Evolutionary conservation across 768 basidiomycete species (phyloP), one percentile per base, ranked within the genome.

Genomic region (Trametes cubensis): DNA sequence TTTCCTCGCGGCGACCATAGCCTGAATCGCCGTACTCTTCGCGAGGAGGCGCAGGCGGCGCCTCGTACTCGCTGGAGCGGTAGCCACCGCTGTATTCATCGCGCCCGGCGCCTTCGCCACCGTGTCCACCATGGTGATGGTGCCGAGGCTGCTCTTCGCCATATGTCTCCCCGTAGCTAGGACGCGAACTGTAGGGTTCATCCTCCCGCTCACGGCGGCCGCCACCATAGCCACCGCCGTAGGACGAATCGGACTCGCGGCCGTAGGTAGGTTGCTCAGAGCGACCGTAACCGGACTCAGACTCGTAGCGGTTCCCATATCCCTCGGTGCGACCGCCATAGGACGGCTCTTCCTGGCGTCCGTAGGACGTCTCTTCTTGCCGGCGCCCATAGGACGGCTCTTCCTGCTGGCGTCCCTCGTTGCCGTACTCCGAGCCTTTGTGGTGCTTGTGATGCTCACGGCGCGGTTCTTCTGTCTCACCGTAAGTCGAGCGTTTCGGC

Each of bases 241-340:
- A 79, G 18, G 56, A 78, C 76, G 49, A 75, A 67, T 65, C 81
- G 78, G n/a, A 72, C 69, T 47, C 77, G 13, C 54, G 34, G 6
- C 60, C 53, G 25, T 61, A 55, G 28, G 53, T 21, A 15, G 47
- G 40, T n/a, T 60, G 21, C 25, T 56, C 55, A 6, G 47, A 44
- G 34, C 56, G 39, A 4, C 58, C 65, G 45, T 61, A 63, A 28
- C 39, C 23, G 10, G 46, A 40, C 26, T 66, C 58, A 28, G 46
- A 28, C 26, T 63, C 58, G 40, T 57, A 41, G 30, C 65, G 47
- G 48, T 59, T 30, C 2, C 59, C 55, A 26, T 65, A 61, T 11
- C 30, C 18, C 15, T 51, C 47, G 6, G 26, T 47, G 7, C 46
- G 25, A 30, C 47, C 25, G 2, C 60, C 60, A 23, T 65, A 61